These are phyloP conservation scores for Picochlorum sp. DNA, from an alignment of 139 green algal species.

Conservation along the genomic window DNA sequence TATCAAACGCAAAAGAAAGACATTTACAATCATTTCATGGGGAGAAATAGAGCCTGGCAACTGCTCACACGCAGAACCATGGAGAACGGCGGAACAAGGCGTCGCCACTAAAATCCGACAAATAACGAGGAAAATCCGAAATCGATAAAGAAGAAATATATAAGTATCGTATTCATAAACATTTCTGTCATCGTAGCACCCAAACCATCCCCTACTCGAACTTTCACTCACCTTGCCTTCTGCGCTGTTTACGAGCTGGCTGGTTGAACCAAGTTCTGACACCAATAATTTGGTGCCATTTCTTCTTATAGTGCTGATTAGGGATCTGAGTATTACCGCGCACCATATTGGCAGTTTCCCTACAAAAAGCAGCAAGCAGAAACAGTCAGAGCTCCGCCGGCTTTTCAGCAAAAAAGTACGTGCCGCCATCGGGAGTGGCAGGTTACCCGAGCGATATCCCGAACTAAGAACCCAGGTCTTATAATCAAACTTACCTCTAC, in stretches of 20 bases:
- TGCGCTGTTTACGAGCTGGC: constrained; percentile 83
- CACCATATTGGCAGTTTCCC: constrained; percentile 47
- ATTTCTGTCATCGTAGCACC: too few species aligned
- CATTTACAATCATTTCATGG: neutral
- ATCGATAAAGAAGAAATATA: too few species aligned
- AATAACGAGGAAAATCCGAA: too few species aligned
- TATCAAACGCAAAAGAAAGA: neutral
- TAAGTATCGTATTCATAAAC: too few species aligned
- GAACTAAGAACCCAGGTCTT: too few species aligned
- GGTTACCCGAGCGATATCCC: too few species aligned
- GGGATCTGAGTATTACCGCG: constrained; percentile 83
- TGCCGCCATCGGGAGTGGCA: too few species aligned
- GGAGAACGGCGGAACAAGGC: too few species aligned
- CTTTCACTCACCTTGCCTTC: constrained; percentile 65
- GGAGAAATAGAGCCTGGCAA: neutral
- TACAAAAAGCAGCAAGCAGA: neutral
- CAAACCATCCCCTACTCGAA: too few species aligned
- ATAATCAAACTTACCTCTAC: too few species aligned
- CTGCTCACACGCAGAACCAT: too few species aligned
- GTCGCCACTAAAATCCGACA: too few species aligned
- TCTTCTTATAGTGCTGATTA: constrained; percentile 92
- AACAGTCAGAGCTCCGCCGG: neutral
- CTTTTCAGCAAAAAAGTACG: neutral
- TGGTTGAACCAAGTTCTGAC: constrained; percentile 99
- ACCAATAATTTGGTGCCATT: constrained; percentile 49